A percentile compares a stretch with the other conserved stretches of the same genome.
These are phyloP conservation scores for Naganishia kalamii DNA, from an alignment of 768 basidiomycete genomes.

Conservation along the genomic window DNA sequence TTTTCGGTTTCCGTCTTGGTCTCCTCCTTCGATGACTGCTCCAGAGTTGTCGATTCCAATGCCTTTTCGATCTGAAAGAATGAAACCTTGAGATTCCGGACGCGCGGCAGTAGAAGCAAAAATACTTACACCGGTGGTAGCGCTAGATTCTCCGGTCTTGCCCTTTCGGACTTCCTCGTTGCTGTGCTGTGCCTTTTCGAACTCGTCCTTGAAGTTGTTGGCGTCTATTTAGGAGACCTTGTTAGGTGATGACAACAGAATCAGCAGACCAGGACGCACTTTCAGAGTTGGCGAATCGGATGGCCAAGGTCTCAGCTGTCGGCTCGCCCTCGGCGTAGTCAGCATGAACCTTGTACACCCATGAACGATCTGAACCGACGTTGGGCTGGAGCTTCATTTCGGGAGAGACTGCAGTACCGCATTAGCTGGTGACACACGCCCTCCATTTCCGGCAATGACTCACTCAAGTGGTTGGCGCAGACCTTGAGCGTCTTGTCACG, in stretches of 20 bases:
- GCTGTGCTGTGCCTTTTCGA: slow-evolving; percentile 72
- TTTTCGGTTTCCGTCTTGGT: slow-evolving; percentile 14
- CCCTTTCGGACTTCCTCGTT: slow-evolving; percentile 51
- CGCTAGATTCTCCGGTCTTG: slow-evolving; percentile 8
- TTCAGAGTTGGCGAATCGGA: slow-evolving; percentile 93
- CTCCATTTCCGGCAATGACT: slow-evolving; percentile 35
- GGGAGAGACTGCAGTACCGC: slow-evolving; percentile 56
- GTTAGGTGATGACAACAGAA: background rate
- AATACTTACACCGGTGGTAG: slow-evolving; percentile 8
- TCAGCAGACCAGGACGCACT: slow-evolving; percentile 51
- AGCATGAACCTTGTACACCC: slow-evolving; percentile 97
- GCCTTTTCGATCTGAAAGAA: slow-evolving; percentile 13
- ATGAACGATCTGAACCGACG: slow-evolving; percentile 96
- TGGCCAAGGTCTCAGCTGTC: slow-evolving; percentile 89
- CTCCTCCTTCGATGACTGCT: slow-evolving; percentile 3
- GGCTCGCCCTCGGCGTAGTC: slow-evolving; percentile 89
- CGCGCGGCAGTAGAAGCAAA: background rate
- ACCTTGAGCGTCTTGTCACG: slow-evolving; percentile 99
- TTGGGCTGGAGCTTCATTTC: slow-evolving; percentile 96
- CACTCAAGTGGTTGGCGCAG: slow-evolving; percentile 94
- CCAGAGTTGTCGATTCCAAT: slow-evolving; percentile 7
- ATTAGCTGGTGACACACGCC: background rate
- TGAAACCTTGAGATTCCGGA: background rate
- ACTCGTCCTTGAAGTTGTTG: slow-evolving; percentile 75
- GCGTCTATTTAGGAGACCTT: slow-evolving; percentile 56